Conservation (phyloP, 208 protist species). For the Polymyxa betae region DNA sequence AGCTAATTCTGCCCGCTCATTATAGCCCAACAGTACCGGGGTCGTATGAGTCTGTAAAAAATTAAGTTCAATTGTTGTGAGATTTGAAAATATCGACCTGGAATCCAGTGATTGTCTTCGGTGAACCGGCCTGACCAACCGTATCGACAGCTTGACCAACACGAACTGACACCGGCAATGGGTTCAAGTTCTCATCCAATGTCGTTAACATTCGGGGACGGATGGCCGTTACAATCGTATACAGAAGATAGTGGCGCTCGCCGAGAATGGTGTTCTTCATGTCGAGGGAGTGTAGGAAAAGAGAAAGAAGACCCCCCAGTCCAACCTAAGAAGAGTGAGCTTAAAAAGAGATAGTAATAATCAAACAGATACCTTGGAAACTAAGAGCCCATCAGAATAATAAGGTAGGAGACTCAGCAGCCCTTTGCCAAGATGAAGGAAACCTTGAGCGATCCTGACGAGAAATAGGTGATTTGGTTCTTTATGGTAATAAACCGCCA, state of each 20-base stretch:
- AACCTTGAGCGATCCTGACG: slow-evolving; percentile 85
- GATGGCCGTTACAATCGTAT: slow-evolving; percentile 86
- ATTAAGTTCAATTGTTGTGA: not conserved
- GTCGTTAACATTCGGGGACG: slow-evolving; percentile 94
- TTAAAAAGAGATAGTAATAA: slow-evolving; percentile 58
- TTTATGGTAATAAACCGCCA: slow-evolving; percentile 91
- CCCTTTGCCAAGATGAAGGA: slow-evolving; percentile 97
- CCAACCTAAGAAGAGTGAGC: slow-evolving; percentile 29
- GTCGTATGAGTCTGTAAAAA: slow-evolving; percentile 92
- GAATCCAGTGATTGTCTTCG: slow-evolving; percentile 98
- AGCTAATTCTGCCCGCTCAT: slow-evolving; percentile 95
- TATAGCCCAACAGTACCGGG: slow-evolving; percentile 91
- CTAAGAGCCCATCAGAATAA: slow-evolving; percentile 83
- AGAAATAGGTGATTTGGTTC: slow-evolving; percentile 82
- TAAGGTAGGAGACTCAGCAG: slow-evolving; percentile 93
- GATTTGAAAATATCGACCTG: slow-evolving; percentile 71
- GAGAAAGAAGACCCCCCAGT: not conserved
- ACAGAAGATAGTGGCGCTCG: slow-evolving; percentile 95
- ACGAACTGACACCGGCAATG: slow-evolving; percentile 86
- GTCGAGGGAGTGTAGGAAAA: slow-evolving; percentile 11
- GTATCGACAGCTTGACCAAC: slow-evolving; percentile 86
- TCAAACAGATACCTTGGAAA: slow-evolving; percentile 58
- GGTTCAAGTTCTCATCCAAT: slow-evolving; percentile 90
- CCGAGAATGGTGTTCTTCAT: slow-evolving; percentile 66
- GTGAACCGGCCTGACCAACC: slow-evolving; percentile 93